These are phyloP conservation scores for Mycothermus thermophilus DNA, from an alignment of 495 filamentous ascomycete genomes.

Conservation along the genomic window DNA sequence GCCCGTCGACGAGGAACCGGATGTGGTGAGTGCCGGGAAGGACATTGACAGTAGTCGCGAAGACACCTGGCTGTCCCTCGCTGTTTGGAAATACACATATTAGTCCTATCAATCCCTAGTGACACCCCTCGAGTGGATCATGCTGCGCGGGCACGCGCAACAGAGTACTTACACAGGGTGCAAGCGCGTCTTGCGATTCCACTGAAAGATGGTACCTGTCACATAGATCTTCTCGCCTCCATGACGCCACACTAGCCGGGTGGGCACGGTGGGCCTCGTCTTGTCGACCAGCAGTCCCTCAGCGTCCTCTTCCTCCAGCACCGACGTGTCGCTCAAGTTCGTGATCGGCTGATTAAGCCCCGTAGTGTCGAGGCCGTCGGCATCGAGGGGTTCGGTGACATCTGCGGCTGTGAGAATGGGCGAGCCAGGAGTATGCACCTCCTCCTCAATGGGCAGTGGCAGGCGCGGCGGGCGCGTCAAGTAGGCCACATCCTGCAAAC, in stretches of 20 bases:
- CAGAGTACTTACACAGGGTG: constrained; percentile 57
- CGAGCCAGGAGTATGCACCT: constrained; percentile 70
- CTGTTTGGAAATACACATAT: constrained; percentile 17
- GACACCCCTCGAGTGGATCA: too few species aligned
- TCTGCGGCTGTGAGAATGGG: constrained; percentile 62
- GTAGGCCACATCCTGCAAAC: constrained; percentile 42
- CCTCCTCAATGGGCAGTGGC: constrained; percentile 83
- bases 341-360: constrained; percentile 43
- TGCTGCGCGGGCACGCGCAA: too few species aligned
- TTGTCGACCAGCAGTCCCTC: constrained; percentile 61
- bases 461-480: constrained; percentile 70
- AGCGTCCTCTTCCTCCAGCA: constrained; percentile 66
- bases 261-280: constrained; percentile 56
- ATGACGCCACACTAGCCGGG: constrained; percentile 66
- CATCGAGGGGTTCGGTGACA: constrained; percentile 35
- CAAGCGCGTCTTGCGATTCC: constrained; percentile 82
- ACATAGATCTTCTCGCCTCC: constrained; percentile 82
- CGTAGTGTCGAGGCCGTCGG: constrained; percentile 26
- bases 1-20: constrained; percentile 86
- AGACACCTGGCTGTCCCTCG: constrained; percentile 41
- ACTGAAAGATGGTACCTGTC: constrained; percentile 90
- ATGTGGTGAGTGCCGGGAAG: constrained; percentile 91
- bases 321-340: constrained; percentile 48
- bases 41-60: constrained; percentile 64
- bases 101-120: too few species aligned